Conservation (phyloP, 2,329 filamentous ascomycete species). For the Shiraia sp. region DNA sequence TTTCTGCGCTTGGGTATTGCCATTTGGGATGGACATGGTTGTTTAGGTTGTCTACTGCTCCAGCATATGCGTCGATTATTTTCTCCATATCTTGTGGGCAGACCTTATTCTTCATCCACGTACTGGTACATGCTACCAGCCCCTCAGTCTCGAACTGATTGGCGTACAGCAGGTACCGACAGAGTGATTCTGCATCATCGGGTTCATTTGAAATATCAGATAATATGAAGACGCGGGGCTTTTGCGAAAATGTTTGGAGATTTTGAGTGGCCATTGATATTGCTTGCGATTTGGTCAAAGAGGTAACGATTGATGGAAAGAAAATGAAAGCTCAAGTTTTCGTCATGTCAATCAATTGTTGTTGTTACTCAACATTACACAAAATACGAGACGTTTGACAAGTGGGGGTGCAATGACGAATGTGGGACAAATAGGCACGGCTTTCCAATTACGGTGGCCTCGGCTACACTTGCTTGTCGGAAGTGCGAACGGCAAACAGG, state of each 20-base stretch:
- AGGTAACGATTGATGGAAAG: neutral
- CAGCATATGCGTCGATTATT: slow-evolving; percentile 40
- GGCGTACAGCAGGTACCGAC: slow-evolving; percentile 43
- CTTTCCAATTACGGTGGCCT: slow-evolving; percentile 13
- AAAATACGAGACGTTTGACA: slow-evolving; percentile 15
- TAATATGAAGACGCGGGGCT: slow-evolving; percentile 47
- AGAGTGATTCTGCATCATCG: slow-evolving; percentile 45
- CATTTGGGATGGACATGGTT: slow-evolving; percentile 48
- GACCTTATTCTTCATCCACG: slow-evolving; percentile 45
- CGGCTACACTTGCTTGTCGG: slow-evolving; percentile 18
- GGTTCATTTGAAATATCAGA: slow-evolving; percentile 48
- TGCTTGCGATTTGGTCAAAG: neutral
- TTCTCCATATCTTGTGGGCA: slow-evolving; percentile 42
- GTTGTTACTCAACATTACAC: slow-evolving; percentile 21
- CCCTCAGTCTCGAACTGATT: slow-evolving; percentile 47
- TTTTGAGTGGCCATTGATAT: slow-evolving; percentile 29
- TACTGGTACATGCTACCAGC: slow-evolving; percentile 46
- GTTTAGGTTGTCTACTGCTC: slow-evolving; percentile 53
- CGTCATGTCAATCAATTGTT: slow-evolving; percentile 15
- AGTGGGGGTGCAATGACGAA: slow-evolving; percentile 17
- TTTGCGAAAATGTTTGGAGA: slow-evolving; percentile 35
- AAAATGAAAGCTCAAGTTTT: neutral
- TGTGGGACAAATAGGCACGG: slow-evolving; percentile 18
- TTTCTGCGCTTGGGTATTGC: slow-evolving; percentile 34
- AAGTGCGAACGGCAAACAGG: neutral